Conservation (phyloP, 306 rosid genomes). For the Citrullus amarus region DNA sequence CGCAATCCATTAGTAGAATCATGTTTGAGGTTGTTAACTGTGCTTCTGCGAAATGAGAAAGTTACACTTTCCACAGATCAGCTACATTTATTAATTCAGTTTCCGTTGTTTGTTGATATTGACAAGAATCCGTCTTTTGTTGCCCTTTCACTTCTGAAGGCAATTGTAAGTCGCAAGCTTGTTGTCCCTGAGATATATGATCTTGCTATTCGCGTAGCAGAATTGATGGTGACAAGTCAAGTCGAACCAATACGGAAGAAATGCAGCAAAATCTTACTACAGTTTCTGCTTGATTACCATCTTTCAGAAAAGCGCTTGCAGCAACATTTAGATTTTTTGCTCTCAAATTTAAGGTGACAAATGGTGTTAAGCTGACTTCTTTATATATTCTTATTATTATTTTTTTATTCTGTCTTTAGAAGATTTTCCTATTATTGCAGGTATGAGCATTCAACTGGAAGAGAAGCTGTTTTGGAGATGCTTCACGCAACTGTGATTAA, state of each 20-base stretch:
- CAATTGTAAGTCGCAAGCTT: conserved; percentile 60
- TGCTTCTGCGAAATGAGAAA: conserved; percentile 58
- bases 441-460: conserved; percentile 80
- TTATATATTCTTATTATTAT: not conserved
- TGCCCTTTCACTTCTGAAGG: conserved; percentile 74
- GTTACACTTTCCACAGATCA: conserved; percentile 63
- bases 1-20: conserved; percentile 71
- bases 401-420: not conserved
- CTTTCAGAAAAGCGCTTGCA: conserved; percentile 70
- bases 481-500: conserved; percentile 59
- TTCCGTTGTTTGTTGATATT: conserved; percentile 73
- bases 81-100: conserved; percentile 50
- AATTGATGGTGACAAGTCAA: conserved; percentile 92
- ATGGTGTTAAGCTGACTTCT: not conserved
- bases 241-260: conserved; percentile 55
- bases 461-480: conserved; percentile 88
- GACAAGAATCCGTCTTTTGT: conserved; percentile 58
- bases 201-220: conserved; percentile 62
- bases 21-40: conserved; percentile 55
- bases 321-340: conserved; percentile 64
- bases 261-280: conserved; percentile 76
- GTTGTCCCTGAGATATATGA: conserved; percentile 83
- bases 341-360: conserved; percentile 62
- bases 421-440: conserved; percentile 25
- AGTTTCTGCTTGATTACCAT: conserved; percentile 64